Evolutionary conservation across 106 monocot genomes (phyloP), one percentile per base, ranked within the genome.

Genomic region (Amphibolis antarctica): DNA sequence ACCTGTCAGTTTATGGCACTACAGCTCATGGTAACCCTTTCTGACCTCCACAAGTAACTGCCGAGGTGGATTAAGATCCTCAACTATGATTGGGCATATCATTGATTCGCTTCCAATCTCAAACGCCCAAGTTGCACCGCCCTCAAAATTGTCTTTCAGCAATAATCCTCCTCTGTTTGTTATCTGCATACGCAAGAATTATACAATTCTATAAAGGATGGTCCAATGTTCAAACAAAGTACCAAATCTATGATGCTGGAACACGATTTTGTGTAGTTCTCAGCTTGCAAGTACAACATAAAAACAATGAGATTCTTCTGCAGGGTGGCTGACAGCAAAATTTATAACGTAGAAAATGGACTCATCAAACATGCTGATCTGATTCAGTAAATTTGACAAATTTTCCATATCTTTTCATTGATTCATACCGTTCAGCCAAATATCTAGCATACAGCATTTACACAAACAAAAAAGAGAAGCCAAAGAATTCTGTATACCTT

Each of bases 31-130:
- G 24, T 48, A 36, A 36, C 7, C 7, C 28, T 26, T 55, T 5
- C 18, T 70, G 74, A 89, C 96, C 86, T 96, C 96, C 36, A 96
- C 89, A 63, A 96, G 84, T 83, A 96, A 82, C 61, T 89, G 86
- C 11, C 86, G 79, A 63, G 84, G 86, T 18, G 79, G 86, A 60
- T 82, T 84, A 44, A 96, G 67, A 82, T 96, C 96, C 59, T 89
- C 89, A 23, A 96, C 96, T 50, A 96, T 79, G 21, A 96, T 89
- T 13, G 96, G 96, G 30, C 96, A 89, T 43, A 66, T 66, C 79
- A 75, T 80, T 1, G 86, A 74, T 62, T 82, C 77, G 46, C 71
- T 70, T 26, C 79, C 96, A 28, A 96, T 81, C 55, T 96, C 83
- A 77, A 81, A 96, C 44, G 96, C 89, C 89, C 96, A 89, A 25